Conservation (phyloP, 305 asterid genomes). For the Vinca major region DNA sequence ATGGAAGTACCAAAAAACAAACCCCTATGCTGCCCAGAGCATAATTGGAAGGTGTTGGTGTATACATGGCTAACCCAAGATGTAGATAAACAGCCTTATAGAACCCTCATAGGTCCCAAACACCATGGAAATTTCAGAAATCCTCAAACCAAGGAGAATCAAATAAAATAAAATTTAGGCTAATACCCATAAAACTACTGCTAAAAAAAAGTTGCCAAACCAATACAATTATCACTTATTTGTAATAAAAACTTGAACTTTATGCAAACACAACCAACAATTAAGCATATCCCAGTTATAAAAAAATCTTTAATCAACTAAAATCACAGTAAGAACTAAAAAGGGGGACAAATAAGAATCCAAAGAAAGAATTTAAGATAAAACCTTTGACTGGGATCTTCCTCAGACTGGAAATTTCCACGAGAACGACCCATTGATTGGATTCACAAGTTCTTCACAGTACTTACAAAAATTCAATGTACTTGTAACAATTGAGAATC, state of each 20-base stretch:
- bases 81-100: neutral
- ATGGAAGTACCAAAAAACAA: neutral
- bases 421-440: slow-evolving; percentile 80
- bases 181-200: neutral
- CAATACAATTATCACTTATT: neutral
- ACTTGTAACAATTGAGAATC: neutral
- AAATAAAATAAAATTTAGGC: neutral
- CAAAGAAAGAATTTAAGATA: slow-evolving; percentile 4
- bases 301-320: neutral
- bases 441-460: slow-evolving; percentile 15
- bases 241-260: slow-evolving; percentile 1
- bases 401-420: slow-evolving; percentile 63
- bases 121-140: neutral
- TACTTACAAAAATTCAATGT: neutral
- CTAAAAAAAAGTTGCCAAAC: neutral
- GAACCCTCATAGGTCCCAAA: neutral
- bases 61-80: neutral
- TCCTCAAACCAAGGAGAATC: neutral
- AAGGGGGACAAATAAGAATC: neutral
- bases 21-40: slow-evolving; percentile 4
- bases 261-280: slow-evolving; percentile 1
- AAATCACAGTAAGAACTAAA: neutral
- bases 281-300: neutral
- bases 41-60: slow-evolving; percentile 2
- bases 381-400: slow-evolving; percentile 72